Evolutionary conservation across 192 early-diverging fungal species (phyloP), one percentile per base, ranked within the genome.

Genomic region (Podila clonocystis): DNA sequence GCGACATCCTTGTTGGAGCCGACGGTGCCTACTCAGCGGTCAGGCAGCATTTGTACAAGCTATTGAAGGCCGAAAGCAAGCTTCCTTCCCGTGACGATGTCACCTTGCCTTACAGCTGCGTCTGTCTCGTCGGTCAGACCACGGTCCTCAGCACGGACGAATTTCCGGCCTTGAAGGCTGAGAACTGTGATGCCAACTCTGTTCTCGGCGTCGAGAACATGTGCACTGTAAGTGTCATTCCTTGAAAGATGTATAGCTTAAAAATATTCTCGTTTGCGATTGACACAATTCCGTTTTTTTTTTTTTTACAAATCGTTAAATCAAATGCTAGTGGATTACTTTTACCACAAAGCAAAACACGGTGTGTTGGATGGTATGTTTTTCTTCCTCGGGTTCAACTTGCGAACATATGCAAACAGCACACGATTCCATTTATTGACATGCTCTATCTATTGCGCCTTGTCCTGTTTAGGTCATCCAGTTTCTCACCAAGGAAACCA

Each of bases 1-100:
- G 64, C 11, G 50, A 66, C 19, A 66, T 66, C 17, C 9, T 66
- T 34, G 64, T 66, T 15, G 64, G 64, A 11, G 26, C 48, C 20
- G 64, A 66, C 17, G 64, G 64, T 0, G 49, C 64, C 26, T 28
- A 66, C 29, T 50, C 48, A 3, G 34, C 50, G 0, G 41, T 66
- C 20, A 45, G 50, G 6, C 64, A 66, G 50, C 34, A 31, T 2
- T 28, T 66, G 4, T 66, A 66, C 12, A 22, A 26, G 24, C 24
- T 17, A 7, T 20, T 66, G 29, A 66, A 55, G 3, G 64, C 1
- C 11, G 11, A 50, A 15, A 8, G 29, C 13, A 28, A 15, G 11
- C 41, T 50, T 6, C 64, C 49, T 2, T 1, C 28, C 24, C 9
- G 7, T 8, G 64, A 66, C 20, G 26, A 49, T 22, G 6, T 17